Conservation (phyloP, 352 stramenopile species). For the Pythium guiyangense region DNA sequence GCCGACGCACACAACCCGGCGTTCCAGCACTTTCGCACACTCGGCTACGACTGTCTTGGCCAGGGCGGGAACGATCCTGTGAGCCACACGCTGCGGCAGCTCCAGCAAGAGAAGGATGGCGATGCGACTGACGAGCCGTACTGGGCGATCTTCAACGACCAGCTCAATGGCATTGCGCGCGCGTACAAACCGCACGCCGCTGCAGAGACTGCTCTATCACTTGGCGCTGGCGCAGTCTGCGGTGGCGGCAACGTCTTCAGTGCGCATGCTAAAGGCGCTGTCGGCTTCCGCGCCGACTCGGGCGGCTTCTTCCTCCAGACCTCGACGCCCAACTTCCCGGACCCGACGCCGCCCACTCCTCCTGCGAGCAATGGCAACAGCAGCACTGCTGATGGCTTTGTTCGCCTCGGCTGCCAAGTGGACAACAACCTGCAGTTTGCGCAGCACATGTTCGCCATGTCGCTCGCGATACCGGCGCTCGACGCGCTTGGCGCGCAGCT, state of each 20-base stretch:
- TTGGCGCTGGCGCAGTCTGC: constrained; percentile 27
- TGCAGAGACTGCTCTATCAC: neutral
- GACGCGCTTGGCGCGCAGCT: constrained; percentile 36
- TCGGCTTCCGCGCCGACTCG: constrained; percentile 36
- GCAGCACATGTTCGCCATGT: constrained; percentile 69
- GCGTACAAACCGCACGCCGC: constrained; percentile 13
- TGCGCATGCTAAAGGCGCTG: constrained; percentile 67
- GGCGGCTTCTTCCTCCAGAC: constrained; percentile 74
- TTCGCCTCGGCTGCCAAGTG: constrained; percentile 60
- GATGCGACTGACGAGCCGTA: constrained; percentile 19
- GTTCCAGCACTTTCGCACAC: constrained; percentile 61
- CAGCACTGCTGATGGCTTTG: constrained; percentile 30
- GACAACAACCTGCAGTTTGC: constrained; percentile 80
- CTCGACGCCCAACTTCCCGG: constrained; percentile 73
- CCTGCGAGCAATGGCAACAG: neutral
- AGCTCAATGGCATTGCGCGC: constrained; percentile 62
- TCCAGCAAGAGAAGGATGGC: constrained; percentile 5
- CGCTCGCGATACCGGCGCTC: constrained; percentile 37
- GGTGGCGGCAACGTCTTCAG: constrained; percentile 50
- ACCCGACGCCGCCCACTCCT: constrained; percentile 29
- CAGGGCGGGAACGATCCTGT: constrained; percentile 69
- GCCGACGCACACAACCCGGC: constrained; percentile 43
- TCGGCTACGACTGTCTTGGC: constrained; percentile 74
- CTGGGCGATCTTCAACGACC: constrained; percentile 80
- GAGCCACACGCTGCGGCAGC: constrained; percentile 66